These are phyloP conservation scores for Scedosporium boydii DNA, from an alignment of 2,329 filamentous ascomycete genomes.

Conservation along the genomic window DNA sequence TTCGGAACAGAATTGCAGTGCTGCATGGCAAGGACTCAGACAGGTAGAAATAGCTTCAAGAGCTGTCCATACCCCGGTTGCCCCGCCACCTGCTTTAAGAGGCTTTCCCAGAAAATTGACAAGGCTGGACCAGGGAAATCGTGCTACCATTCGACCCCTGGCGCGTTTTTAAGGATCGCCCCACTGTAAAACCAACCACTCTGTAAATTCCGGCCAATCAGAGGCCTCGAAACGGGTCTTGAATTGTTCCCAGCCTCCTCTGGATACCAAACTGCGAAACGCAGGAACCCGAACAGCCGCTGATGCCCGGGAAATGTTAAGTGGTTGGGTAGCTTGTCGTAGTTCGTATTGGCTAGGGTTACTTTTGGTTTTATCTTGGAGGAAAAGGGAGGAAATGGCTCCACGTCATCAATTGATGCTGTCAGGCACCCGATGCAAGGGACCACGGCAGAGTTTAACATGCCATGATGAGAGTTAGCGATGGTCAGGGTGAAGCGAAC, in stretches of 20 bases:
- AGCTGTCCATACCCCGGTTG: slow-evolving; percentile 23
- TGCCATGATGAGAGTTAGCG: too few species aligned
- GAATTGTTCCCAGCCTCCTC: background rate
- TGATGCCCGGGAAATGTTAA: background rate
- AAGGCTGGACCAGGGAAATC: slow-evolving; percentile 20
- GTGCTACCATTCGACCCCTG: background rate
- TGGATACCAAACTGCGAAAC: background rate
- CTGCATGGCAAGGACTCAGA: background rate
- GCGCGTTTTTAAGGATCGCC: background rate
- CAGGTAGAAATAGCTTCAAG: background rate
- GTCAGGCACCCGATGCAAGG: too few species aligned
- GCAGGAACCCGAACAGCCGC: background rate
- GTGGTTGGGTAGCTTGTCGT: background rate
- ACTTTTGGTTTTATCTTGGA: background rate
- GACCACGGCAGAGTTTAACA: too few species aligned
- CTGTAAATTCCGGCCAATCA: background rate
- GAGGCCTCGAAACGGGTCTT: background rate
- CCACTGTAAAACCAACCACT: background rate
- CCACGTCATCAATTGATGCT: too few species aligned
- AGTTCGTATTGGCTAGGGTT: background rate
- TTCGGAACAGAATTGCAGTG: background rate
- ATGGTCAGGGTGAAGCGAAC: too few species aligned
- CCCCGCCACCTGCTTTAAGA: slow-evolving; percentile 33
- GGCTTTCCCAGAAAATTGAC: slow-evolving; percentile 17
- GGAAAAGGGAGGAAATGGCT: too few species aligned